Percentiles rank a stretch among this genome's conserved stretches.
Conservation (phyloP, 2,329 filamentous ascomycete genomes). For the Annulohypoxylon truncatum region DNA sequence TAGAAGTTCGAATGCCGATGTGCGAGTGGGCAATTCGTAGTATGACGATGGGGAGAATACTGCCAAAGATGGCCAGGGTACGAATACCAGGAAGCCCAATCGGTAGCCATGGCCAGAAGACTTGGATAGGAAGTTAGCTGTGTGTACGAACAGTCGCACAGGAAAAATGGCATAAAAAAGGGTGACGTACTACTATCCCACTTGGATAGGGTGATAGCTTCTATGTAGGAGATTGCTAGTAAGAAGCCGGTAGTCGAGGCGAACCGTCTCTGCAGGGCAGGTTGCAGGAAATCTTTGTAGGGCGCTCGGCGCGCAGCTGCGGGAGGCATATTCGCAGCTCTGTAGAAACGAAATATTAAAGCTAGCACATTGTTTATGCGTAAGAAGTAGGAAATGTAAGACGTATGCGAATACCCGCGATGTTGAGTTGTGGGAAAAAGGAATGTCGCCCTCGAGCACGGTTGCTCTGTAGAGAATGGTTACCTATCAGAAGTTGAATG, state of each 20-base stretch:
- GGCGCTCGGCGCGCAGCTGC: conserved; percentile 66
- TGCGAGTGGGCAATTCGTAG: conserved; percentile 88
- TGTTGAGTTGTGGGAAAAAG: conserved; percentile 23
- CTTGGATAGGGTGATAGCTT: conserved; percentile 76
- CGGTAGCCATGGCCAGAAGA: conserved; percentile 89
- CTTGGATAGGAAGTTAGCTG: conserved; percentile 56
- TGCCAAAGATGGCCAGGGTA: conserved; percentile 79
- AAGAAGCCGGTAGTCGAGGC: conserved; percentile 78
- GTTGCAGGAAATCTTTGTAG: conserved; percentile 92
- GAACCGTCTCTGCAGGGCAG: conserved; percentile 87
- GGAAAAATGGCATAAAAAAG: too few species aligned
- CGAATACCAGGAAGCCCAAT: conserved; percentile 80
- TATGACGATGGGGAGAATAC: conserved; percentile 81
- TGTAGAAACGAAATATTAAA: conserved; percentile 54
- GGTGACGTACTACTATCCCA: conserved; percentile 73
- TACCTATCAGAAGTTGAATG: conserved; percentile 31
- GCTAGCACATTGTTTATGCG: conserved; percentile 30
- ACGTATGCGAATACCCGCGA: conserved; percentile 1
- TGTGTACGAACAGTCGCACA: background rate
- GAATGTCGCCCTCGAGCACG: conserved; percentile 32
- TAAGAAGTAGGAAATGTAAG: conserved; percentile 1
- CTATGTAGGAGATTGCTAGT: conserved; percentile 76
- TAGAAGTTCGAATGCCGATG: conserved; percentile 76
- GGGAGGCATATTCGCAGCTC: conserved; percentile 63
- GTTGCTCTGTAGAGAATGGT: conserved; percentile 34